Conservation (phyloP, 192 early-diverging fungal species). For the Thoreauomyces humboldtii region DNA sequence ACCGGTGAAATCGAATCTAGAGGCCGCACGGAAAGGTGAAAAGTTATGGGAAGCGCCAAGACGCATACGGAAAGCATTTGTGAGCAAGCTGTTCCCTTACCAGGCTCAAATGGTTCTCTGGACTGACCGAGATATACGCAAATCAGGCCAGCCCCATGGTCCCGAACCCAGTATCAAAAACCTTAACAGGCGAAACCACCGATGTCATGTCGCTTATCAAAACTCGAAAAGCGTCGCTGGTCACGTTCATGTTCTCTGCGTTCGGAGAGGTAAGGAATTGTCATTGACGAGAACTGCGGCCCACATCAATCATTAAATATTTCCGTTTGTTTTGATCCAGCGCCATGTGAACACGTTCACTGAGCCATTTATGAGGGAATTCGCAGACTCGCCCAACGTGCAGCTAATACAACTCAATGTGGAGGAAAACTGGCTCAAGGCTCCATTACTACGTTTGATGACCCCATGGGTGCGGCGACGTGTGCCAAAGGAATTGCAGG, state of each 20-base stretch:
- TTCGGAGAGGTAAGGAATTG: conserved; percentile 41
- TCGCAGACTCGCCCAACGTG: conserved; percentile 13
- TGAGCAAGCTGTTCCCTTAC: too few species aligned
- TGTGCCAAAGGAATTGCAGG: conserved; percentile 28
- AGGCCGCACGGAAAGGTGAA: conserved; percentile 40
- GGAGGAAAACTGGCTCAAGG: conserved; percentile 42
- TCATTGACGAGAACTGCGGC: too few species aligned
- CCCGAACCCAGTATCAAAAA: conserved; percentile 30
- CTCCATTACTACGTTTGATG: conserved; percentile 32
- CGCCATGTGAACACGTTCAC: conserved; percentile 28
- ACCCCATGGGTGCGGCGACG: conserved; percentile 31
- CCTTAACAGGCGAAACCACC: conserved; percentile 29
- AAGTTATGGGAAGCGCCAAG: conserved; percentile 49
- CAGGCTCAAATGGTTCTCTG: background rate
- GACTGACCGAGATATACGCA: too few species aligned
- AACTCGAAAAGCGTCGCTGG: conserved; percentile 26
- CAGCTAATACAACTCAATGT: conserved; percentile 37
- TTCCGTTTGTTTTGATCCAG: conserved; percentile 20
- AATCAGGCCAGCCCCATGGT: conserved; percentile 26
- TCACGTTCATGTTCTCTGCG: conserved; percentile 41
- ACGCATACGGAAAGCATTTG: conserved; percentile 16
- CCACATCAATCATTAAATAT: too few species aligned
- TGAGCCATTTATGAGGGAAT: conserved; percentile 33
- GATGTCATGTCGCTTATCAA: conserved; percentile 29
- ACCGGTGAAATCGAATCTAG: conserved; percentile 22